Conservation (phyloP, 257 asterid species). For the Mitragyna speciosa region DNA sequence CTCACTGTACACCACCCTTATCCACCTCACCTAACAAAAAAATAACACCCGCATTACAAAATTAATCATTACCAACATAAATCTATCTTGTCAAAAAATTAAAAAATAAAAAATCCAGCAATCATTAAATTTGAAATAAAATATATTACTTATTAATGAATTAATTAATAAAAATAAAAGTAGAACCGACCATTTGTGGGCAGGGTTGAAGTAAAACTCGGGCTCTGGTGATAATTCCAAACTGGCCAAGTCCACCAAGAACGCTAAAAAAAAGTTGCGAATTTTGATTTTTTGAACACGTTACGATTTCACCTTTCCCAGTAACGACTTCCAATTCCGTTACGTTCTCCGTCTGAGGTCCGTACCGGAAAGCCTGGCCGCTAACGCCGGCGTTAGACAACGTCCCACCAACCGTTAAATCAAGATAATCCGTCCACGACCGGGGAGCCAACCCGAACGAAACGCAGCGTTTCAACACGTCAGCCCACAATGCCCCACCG, state of each 20-base stretch:
- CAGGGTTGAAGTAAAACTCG: conserved; percentile 73
- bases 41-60: background rate
- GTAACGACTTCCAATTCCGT: conserved; percentile 92
- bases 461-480: conserved; percentile 66
- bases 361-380: conserved; percentile 72
- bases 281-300: conserved; percentile 54
- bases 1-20: conserved; percentile 77
- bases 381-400: conserved; percentile 94
- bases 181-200: conserved; percentile 62
- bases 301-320: conserved; percentile 74
- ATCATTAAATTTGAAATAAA: background rate
- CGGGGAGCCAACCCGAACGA: conserved; percentile 63
- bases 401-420: conserved; percentile 91
- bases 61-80: background rate
- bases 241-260: conserved; percentile 95
- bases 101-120: background rate
- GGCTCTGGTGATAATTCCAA: conserved; percentile 88
- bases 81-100: background rate
- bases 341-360: conserved; percentile 83
- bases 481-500: conserved; percentile 95
- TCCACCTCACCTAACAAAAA: conserved; percentile 79
- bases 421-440: conserved; percentile 92
- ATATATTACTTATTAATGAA: background rate
- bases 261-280: conserved; percentile 65
- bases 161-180: background rate